Conservation (phyloP, 1,139 yeast species). For the Saccharomyces hybrid region DNA sequence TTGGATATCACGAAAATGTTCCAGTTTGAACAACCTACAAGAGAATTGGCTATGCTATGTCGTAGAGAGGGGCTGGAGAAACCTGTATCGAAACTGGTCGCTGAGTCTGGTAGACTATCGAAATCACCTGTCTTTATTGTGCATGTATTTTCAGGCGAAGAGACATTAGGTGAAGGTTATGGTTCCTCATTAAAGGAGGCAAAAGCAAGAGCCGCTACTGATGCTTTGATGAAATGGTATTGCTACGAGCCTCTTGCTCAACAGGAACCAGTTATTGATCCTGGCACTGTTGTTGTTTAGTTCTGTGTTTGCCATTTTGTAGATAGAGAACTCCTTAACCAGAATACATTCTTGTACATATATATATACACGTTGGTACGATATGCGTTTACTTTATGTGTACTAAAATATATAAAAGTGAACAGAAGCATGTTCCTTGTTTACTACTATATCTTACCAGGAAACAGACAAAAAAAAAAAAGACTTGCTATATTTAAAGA, state of each 20-base stretch:
- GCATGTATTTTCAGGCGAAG: constrained; percentile 80
- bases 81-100: constrained; percentile 76
- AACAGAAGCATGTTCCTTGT: not conserved
- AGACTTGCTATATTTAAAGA: not conserved
- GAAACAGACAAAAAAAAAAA: not conserved
- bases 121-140: constrained; percentile 82
- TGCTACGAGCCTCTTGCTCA: constrained; percentile 69
- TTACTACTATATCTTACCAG: not conserved
- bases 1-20: constrained; percentile 67
- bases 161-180: constrained; percentile 88
- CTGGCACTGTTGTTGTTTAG: constrained; percentile 39
- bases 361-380: constrained; percentile 4
- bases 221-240: constrained; percentile 87
- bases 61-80: constrained; percentile 67
- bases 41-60: constrained; percentile 74
- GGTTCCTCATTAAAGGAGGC: constrained; percentile 92
- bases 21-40: constrained; percentile 76
- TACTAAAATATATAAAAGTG: not conserved
- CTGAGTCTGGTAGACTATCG: constrained; percentile 88
- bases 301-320: not conserved
- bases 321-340: not conserved
- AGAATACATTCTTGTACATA: constrained; percentile 2
- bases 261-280: constrained; percentile 35
- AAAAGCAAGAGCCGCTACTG: constrained; percentile 83
- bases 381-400: not conserved